Conservation (phyloP, 2,329 filamentous ascomycete species). For the Colletotrichum gigasporum region DNA sequence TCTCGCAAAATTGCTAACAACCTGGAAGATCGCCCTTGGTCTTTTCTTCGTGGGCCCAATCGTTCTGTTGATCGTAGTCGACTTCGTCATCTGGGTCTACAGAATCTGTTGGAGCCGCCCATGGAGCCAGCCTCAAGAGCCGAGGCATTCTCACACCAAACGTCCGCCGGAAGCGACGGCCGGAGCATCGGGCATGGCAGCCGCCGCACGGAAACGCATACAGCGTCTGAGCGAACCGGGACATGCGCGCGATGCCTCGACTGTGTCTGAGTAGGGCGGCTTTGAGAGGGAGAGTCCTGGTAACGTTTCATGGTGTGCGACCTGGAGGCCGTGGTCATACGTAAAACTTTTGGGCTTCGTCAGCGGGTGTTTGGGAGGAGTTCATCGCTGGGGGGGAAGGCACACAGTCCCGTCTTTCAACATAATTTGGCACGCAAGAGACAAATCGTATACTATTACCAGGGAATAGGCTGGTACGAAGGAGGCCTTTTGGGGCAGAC, state of each 20-base stretch:
- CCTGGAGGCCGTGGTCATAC: no score
- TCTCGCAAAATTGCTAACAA: constrained; percentile 4
- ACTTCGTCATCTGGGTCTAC: constrained; percentile 63
- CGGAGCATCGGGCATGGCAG: background rate
- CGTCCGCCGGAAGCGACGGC: background rate
- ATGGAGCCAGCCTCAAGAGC: constrained; percentile 6
- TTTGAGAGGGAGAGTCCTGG: background rate
- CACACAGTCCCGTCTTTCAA: no score
- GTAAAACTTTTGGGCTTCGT: no score
- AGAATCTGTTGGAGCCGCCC: constrained; percentile 45
- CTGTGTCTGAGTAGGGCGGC: background rate
- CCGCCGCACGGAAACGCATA: background rate
- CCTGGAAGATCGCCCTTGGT: constrained; percentile 51
- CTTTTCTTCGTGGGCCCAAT: constrained; percentile 58
- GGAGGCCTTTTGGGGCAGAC: no score
- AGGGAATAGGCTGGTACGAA: no score
- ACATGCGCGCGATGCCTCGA: background rate
- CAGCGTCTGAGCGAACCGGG: background rate
- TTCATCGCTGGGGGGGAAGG: no score
- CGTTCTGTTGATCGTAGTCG: constrained; percentile 57
- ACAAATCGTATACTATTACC: no score
- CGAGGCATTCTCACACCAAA: background rate
- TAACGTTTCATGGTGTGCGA: background rate
- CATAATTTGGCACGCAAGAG: no score
- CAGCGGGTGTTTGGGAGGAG: no score